phyloP scores from a whole-genome alignment of 2,329 filamentous ascomycete species.

The Fusarium aywerte region DNA sequence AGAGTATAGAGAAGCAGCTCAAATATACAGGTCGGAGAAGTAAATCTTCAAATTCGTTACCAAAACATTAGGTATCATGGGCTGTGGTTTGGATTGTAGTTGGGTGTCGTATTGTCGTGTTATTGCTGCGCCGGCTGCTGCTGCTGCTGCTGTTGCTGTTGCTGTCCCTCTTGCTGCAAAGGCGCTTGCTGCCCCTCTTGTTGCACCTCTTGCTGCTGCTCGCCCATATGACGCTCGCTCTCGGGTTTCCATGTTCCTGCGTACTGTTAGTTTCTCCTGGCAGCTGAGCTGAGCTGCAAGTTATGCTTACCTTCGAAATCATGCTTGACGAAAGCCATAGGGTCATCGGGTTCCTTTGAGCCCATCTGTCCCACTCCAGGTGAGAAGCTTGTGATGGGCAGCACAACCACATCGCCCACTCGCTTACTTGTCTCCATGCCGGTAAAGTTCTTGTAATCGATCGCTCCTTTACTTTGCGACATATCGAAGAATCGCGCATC shows the following conservation, averaged over 20 bases:
- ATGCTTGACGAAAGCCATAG: constrained; percentile 98
- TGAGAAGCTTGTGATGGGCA: constrained; percentile 97
- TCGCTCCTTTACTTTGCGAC: constrained; percentile 73
- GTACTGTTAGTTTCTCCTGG: constrained; percentile 1
- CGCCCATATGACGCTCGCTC: constrained; percentile 75
- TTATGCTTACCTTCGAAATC: constrained; percentile 83
- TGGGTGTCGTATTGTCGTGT: constrained; percentile 22
- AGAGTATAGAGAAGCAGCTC: constrained; percentile 41
- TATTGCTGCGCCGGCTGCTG: constrained; percentile 38
- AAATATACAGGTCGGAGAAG: constrained; percentile 47
- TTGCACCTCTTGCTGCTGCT: constrained; percentile 46
- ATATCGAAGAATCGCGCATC: constrained; percentile 89
- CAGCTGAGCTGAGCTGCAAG: neutral
- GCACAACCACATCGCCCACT: constrained; percentile 90
- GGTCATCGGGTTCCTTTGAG: constrained; percentile 85
- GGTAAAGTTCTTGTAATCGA: constrained; percentile 90
- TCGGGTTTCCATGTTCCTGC: constrained; percentile 82
- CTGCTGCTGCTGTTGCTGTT: constrained; percentile 45
- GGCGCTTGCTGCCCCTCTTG: constrained; percentile 38
- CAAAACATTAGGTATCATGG: constrained; percentile 41
- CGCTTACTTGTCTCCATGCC: constrained; percentile 85
- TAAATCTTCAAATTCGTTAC: constrained; percentile 43
- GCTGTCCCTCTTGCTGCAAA: neutral
- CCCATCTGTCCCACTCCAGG: constrained; percentile 95
- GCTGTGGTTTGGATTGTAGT: constrained; percentile 23